These are phyloP conservation scores for Chlorophyllum brunneum DNA, from an alignment of 768 basidiomycete species.

Conservation along the genomic window DNA sequence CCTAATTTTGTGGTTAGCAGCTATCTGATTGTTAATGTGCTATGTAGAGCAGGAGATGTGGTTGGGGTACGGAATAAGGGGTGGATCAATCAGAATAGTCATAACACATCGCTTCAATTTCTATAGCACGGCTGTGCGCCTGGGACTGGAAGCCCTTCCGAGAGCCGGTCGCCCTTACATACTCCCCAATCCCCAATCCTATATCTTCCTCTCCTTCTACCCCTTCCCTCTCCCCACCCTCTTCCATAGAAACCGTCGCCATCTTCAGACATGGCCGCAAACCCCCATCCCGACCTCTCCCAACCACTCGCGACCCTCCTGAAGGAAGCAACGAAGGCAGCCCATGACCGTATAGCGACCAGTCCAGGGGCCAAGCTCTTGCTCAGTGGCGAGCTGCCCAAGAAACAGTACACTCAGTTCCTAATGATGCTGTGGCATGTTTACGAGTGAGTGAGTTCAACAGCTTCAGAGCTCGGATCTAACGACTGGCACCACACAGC, in stretches of 20 bases:
- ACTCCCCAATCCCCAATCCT: neutral
- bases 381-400: slow-evolving; percentile 52
- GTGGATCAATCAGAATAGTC: no score
- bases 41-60: no score
- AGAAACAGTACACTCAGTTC: slow-evolving; percentile 65
- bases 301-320: slow-evolving; percentile 45
- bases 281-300: slow-evolving; percentile 31
- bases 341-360: slow-evolving; percentile 56
- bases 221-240: slow-evolving; percentile 15
- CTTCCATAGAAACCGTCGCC: neutral
- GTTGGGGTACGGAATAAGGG: no score
- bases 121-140: no score
- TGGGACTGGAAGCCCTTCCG: no score
- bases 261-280: slow-evolving; percentile 26
- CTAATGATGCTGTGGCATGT: slow-evolving; percentile 78
- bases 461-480: neutral
- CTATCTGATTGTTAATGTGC: no score
- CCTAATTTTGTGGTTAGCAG: no score
- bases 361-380: slow-evolving; percentile 56
- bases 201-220: neutral
- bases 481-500: slow-evolving; percentile 24
- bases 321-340: slow-evolving; percentile 41
- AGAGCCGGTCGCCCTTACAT: no score
- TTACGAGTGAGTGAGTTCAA: slow-evolving; percentile 52
- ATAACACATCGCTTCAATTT: no score